phyloP scores from a whole-genome alignment of 495 filamentous ascomycete species.

The Penicillium simplicissimum region DNA sequence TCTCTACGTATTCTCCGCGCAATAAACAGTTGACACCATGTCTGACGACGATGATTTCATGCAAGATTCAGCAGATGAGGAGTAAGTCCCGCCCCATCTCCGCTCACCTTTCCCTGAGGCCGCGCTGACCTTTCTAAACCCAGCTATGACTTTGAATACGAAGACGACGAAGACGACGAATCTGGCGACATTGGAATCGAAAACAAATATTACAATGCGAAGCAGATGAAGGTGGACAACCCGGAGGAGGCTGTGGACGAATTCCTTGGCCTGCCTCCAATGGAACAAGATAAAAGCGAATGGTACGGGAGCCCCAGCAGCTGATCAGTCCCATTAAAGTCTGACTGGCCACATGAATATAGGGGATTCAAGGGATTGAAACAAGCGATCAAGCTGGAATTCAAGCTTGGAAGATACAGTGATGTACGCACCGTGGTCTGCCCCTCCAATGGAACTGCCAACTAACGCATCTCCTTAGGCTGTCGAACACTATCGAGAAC shows the following conservation, averaged over 20 bases:
- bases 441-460: background rate
- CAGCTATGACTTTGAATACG: constrained; percentile 96
- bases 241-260: constrained; percentile 89
- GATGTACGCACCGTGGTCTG: constrained; percentile 57
- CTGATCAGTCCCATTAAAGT: background rate
- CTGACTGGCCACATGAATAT: constrained; percentile 19
- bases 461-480: constrained; percentile 56
- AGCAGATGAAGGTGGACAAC: constrained; percentile 86
- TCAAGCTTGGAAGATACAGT: constrained; percentile 80
- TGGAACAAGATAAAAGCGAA: constrained; percentile 90
- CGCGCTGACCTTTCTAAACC: constrained; percentile 15
- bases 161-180: constrained; percentile 87
- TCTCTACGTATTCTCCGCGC: background rate
- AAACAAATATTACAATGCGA: constrained; percentile 99
- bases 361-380: constrained; percentile 97
- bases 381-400: constrained; percentile 96
- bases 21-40: constrained; percentile 52
- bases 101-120: constrained; percentile 13
- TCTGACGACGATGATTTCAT: constrained; percentile 98
- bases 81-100: constrained; percentile 42
- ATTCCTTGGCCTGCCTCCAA: constrained; percentile 79
- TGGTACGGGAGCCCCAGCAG: constrained; percentile 55
- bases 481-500: constrained; percentile 90
- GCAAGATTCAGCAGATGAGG: constrained; percentile 94
- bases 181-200: constrained; percentile 90